phyloP scores from a whole-genome alignment of 345 rosid genomes.

The Raphanus raphanistrum region DNA sequence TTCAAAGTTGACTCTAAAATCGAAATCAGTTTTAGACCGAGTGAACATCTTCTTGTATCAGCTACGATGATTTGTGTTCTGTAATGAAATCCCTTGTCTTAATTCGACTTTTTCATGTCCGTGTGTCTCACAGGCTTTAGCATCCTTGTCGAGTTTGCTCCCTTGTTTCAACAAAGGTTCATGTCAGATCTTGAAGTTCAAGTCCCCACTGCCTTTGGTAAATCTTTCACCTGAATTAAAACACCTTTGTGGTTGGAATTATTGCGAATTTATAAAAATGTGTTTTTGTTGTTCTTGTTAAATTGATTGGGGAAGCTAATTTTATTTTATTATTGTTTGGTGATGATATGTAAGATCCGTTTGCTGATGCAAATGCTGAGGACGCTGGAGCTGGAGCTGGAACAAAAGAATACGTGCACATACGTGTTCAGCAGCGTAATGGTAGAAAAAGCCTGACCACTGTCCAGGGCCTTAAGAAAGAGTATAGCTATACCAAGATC shows the following conservation, averaged over 20 bases:
- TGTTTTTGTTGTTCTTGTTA: no score
- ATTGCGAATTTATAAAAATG: background rate
- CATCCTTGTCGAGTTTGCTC: conserved; percentile 4
- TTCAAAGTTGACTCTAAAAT: background rate
- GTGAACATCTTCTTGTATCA: background rate
- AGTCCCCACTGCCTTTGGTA: conserved; percentile 49
- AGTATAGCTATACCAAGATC: conserved; percentile 56
- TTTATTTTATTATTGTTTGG: no score
- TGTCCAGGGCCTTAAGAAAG: conserved; percentile 55
- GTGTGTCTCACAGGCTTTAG: background rate
- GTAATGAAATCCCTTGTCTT: background rate
- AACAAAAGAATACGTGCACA: conserved; percentile 49
- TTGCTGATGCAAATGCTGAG: background rate
- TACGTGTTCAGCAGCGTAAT: conserved; percentile 52
- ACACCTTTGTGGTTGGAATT: background rate
- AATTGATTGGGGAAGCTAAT: no score
- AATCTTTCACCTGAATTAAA: background rate
- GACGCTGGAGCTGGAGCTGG: conserved; percentile 49
- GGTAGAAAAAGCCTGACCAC: conserved; percentile 57
- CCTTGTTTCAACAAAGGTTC: conserved; percentile 40
- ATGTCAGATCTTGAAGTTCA: conserved; percentile 49
- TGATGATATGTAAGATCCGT: no score
- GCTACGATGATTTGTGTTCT: background rate
- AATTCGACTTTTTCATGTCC: background rate
- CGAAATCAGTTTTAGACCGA: background rate